Conservation (phyloP, 169 alveolate species). For the Eimeria maxima region DNA sequence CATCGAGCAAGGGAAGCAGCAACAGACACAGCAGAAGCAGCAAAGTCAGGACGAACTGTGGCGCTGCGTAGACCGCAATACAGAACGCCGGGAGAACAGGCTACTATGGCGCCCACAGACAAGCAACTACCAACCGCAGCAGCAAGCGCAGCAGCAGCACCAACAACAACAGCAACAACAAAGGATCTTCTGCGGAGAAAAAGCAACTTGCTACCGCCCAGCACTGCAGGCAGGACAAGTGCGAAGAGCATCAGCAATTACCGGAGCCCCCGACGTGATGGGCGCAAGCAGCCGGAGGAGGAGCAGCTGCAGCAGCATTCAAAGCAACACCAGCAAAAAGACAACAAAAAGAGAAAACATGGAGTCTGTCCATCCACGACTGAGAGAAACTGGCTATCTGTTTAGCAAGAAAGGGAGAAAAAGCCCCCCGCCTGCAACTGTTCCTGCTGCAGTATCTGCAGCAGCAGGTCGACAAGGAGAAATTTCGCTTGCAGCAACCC, state of each 20-base stretch:
- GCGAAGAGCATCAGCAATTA: background rate
- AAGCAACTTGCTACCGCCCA: background rate
- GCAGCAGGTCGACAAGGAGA: conserved; percentile 1
- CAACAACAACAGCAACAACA: background rate
- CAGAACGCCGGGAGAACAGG: background rate
- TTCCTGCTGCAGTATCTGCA: background rate
- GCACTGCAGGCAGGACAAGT: conserved; percentile 34
- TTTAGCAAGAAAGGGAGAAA: background rate
- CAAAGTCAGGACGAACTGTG: conserved; percentile 44
- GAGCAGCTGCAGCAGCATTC: conserved; percentile 50
- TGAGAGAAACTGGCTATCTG: background rate
- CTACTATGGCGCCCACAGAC: background rate
- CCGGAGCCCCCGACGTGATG: background rate
- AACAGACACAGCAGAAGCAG: conserved; percentile 34
- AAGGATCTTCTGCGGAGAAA: background rate
- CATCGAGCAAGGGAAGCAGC: background rate
- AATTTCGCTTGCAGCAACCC: background rate
- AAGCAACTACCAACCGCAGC: conserved; percentile 19
- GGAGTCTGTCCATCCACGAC: background rate
- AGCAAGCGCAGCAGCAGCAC: background rate
- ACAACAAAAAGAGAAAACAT: background rate
- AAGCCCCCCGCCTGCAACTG: background rate
- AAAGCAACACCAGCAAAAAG: conserved; percentile 1
- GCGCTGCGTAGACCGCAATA: conserved; percentile 37
- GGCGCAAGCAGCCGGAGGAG: conserved; percentile 31